These are phyloP conservation scores for Saksenaea oblongispora DNA, from an alignment of 371 early-diverging fungal species.

Conservation along the genomic window DNA sequence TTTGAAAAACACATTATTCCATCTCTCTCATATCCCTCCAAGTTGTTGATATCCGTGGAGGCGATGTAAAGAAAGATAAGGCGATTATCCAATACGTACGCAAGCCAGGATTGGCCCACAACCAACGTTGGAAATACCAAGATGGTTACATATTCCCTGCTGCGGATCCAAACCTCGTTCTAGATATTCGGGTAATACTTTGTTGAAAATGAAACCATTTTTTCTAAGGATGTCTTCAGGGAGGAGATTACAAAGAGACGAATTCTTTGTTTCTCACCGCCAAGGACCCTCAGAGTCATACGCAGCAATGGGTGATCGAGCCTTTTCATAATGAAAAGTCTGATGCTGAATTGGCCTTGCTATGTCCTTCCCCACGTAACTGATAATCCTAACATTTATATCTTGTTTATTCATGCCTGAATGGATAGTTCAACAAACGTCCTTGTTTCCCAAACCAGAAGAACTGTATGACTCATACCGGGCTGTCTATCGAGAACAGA, in stretches of 20 bases:
- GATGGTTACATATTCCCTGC: slow-evolving; percentile 46
- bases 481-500: slow-evolving; percentile 32
- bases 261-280: slow-evolving; percentile 33
- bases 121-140: slow-evolving; percentile 51
- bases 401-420: neutral
- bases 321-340: slow-evolving; percentile 47
- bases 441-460: slow-evolving; percentile 40
- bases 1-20: neutral
- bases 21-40: neutral
- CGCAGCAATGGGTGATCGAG: slow-evolving; percentile 49
- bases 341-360: slow-evolving; percentile 33
- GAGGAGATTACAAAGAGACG: slow-evolving; percentile 44
- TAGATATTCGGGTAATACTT: slow-evolving; percentile 40
- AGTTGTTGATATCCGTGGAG: slow-evolving; percentile 53
- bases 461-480: slow-evolving; percentile 45
- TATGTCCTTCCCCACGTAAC: slow-evolving; percentile 45
- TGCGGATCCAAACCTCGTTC: slow-evolving; percentile 39
- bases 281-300: slow-evolving; percentile 28
- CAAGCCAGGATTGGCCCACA: slow-evolving; percentile 50
- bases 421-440: slow-evolving; percentile 25
- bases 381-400: neutral
- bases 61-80: slow-evolving; percentile 43
- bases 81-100: slow-evolving; percentile 50
- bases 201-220: neutral
- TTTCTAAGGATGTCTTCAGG: slow-evolving; percentile 17